A percentile compares a stretch with the other conserved stretches of the same genome.
These are phyloP conservation scores for Colletotrichum abscissum DNA, from an alignment of 2,329 filamentous ascomycete genomes.

Conservation along the genomic window DNA sequence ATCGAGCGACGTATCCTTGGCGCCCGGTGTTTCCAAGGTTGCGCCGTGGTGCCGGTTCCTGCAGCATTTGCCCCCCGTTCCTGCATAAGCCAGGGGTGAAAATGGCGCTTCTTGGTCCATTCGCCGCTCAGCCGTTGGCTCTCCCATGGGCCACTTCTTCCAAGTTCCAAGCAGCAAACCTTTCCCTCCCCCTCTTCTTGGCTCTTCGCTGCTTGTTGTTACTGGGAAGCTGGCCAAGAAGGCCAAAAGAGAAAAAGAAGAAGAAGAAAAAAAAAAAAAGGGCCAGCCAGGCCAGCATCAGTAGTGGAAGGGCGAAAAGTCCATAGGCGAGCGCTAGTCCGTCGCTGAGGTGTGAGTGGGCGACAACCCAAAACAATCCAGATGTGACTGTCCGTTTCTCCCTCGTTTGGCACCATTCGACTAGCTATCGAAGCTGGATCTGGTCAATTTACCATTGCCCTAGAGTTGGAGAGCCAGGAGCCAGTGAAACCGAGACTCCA, in stretches of 20 bases:
- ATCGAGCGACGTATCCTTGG: constrained; percentile 15
- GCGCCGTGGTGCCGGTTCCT: constrained; percentile 34
- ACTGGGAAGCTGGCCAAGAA: too few species aligned
- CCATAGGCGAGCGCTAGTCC: neutral
- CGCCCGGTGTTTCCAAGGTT: constrained; percentile 29
- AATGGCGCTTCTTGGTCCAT: constrained; percentile 33
- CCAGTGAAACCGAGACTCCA: constrained; percentile 17
- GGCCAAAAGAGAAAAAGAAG: too few species aligned
- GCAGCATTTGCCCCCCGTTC: constrained; percentile 33
- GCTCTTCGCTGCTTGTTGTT: neutral
- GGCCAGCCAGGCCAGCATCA: neutral
- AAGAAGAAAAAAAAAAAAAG: neutral
- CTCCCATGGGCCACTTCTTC: neutral
- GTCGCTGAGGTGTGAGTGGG: constrained; percentile 9
- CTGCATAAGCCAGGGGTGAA: constrained; percentile 36
- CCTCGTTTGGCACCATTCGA: constrained; percentile 26
- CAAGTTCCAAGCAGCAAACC: neutral
- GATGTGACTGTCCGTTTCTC: constrained; percentile 25
- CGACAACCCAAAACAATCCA: constrained; percentile 13
- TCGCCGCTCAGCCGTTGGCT: constrained; percentile 1
- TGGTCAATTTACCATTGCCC: neutral
- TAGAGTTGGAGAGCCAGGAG: neutral
- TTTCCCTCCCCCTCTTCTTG: constrained; percentile 14
- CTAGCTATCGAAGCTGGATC: neutral
- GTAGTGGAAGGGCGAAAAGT: neutral